Percentiles rank a stretch among this genome's conserved stretches.
Evolutionary conservation across 2,329 filamentous ascomycete genomes (phyloP).

Genomic region (Fusarium penzigii): DNA sequence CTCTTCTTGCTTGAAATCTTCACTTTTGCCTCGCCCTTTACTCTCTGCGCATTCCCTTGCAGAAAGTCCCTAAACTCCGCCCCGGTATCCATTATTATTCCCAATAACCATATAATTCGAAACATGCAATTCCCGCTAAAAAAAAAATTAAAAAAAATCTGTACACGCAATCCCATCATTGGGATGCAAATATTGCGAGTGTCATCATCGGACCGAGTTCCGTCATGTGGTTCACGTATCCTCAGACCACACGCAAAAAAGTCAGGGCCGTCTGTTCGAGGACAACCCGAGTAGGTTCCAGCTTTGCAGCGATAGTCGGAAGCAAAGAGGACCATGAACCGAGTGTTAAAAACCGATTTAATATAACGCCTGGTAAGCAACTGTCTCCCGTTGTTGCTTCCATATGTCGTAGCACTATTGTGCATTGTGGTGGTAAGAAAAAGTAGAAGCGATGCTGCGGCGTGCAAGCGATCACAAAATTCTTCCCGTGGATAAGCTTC

Average conservation of each 20-base stretch:
- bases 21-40: slow-evolving; percentile 17
- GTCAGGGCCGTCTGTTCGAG: slow-evolving; percentile 11
- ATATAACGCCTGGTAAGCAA: slow-evolving; percentile 25
- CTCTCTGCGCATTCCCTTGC: slow-evolving; percentile 19
- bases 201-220: slow-evolving; percentile 4
- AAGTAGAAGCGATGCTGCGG: slow-evolving; percentile 8
- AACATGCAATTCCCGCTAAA: slow-evolving; percentile 30
- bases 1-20: slow-evolving; percentile 13
- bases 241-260: slow-evolving; percentile 13
- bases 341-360: slow-evolving; percentile 20
- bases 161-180: slow-evolving; percentile 31
- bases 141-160: slow-evolving; percentile 30
- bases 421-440: slow-evolving; percentile 28
- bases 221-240: slow-evolving; percentile 1
- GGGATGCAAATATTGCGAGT: slow-evolving; percentile 28
- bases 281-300: slow-evolving; percentile 9
- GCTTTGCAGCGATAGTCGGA: slow-evolving; percentile 13
- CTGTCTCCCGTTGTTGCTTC: slow-evolving; percentile 20
- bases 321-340: slow-evolving; percentile 11
- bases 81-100: slow-evolving; percentile 27
- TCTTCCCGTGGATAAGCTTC: slow-evolving; percentile 5
- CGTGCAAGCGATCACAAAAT: slow-evolving; percentile 20
- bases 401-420: slow-evolving; percentile 32
- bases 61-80: slow-evolving; percentile 22
- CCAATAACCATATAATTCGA: slow-evolving; percentile 29